These are phyloP conservation scores for Alternaria arborescens DNA, from an alignment of 2,329 filamentous ascomycete species.

Conservation along the genomic window DNA sequence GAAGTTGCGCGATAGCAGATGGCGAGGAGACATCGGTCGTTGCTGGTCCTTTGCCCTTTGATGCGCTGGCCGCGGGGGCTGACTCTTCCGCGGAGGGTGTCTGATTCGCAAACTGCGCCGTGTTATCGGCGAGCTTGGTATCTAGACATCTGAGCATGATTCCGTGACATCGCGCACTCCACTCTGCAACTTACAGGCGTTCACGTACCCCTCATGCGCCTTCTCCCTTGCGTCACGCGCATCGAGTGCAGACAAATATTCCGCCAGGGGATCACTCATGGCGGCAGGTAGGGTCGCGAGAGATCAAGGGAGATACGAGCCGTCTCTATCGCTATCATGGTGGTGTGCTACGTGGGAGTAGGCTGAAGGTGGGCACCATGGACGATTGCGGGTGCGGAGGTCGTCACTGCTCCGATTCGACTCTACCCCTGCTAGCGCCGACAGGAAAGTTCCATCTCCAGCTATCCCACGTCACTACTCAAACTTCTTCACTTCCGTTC, in stretches of 20 bases:
- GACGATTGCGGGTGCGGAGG: slow-evolving; percentile 24
- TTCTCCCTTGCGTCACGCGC: slow-evolving; percentile 75
- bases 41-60: slow-evolving; percentile 32
- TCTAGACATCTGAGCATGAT: slow-evolving; percentile 42
- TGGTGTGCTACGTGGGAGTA: slow-evolving; percentile 29
- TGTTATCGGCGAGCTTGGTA: slow-evolving; percentile 58
- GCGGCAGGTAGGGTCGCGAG: slow-evolving; percentile 32
- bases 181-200: slow-evolving; percentile 70
- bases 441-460: slow-evolving; percentile 6
- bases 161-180: neutral
- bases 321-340: slow-evolving; percentile 29
- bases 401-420: slow-evolving; percentile 31
- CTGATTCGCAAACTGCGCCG: slow-evolving; percentile 43
- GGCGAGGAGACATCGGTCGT: slow-evolving; percentile 22
- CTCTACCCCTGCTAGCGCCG: slow-evolving; percentile 18
- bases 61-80: slow-evolving; percentile 27
- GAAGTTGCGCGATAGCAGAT: slow-evolving; percentile 45
- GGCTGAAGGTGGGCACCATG: slow-evolving; percentile 19
- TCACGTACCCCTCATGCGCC: slow-evolving; percentile 72
- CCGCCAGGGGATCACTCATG: slow-evolving; percentile 79
- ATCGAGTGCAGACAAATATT: slow-evolving; percentile 79
- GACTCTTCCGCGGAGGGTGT: slow-evolving; percentile 29
- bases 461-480: neutral
- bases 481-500: neutral
- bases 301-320: neutral